phyloP scores from a whole-genome alignment of 495 filamentous ascomycete species.

The Sabuloglossum arenarium region DNA sequence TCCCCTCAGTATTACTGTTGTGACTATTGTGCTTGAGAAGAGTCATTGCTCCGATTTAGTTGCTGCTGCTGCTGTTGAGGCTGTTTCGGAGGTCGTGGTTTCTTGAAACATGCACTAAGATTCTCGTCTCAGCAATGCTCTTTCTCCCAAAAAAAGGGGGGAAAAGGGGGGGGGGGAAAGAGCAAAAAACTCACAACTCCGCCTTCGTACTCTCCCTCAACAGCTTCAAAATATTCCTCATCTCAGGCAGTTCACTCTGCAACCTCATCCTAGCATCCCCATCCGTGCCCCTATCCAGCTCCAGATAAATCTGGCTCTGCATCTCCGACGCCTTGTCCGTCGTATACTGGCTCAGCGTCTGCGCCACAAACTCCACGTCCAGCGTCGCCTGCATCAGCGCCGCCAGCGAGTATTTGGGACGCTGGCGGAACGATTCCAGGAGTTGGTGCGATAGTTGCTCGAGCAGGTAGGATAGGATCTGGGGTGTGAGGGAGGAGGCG shows the following conservation, averaged over 20 bases:
- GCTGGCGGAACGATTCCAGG: conserved; percentile 39
- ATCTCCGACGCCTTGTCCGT: conserved; percentile 58
- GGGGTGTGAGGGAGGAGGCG: conserved; percentile 41
- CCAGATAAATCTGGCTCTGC: conserved; percentile 75
- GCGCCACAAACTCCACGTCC: conserved; percentile 89
- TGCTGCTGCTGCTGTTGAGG: too few relatives aligned
- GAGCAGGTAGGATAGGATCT: conserved; percentile 61
- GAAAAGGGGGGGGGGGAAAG: too few relatives aligned
- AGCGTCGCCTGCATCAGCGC: conserved; percentile 90
- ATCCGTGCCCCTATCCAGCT: conserved; percentile 62
- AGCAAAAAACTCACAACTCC: conserved; percentile 43
- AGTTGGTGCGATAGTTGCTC: conserved; percentile 53
- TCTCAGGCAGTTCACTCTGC: conserved; percentile 71
- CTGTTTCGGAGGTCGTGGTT: too few relatives aligned
- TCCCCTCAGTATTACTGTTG: too few relatives aligned
- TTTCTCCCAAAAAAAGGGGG: too few relatives aligned
- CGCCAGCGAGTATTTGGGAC: conserved; percentile 42
- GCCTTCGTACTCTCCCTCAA: conserved; percentile 63
- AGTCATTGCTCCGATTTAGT: too few relatives aligned
- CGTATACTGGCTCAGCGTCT: conserved; percentile 73
- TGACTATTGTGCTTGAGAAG: too few relatives aligned
- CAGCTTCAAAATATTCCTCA: conserved; percentile 66
- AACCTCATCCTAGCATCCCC: conserved; percentile 57
- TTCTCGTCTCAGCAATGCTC: too few relatives aligned
- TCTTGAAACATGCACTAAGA: too few relatives aligned